Evolutionary conservation across 306 rosid genomes (phyloP), one percentile per base, ranked within the genome.

Genomic region (Elaeagnus macrophylla): DNA sequence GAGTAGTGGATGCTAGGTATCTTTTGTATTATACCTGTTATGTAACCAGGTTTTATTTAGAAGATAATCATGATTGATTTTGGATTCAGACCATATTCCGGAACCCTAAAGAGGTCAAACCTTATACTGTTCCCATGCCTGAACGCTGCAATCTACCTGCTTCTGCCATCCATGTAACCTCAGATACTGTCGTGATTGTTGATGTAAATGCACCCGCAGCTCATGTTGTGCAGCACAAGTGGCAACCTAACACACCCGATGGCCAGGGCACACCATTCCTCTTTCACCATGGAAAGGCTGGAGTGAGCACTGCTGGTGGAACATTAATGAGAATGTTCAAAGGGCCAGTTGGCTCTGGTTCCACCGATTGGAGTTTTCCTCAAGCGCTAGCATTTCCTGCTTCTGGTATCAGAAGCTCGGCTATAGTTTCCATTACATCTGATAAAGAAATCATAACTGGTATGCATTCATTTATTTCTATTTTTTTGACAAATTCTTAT

Each of bases 231-330:
- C 93, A 75, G 69, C 96, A 91, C 78, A 87, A 77, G 74, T 91
- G 99, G 95, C 99, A 91, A 73, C 94, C 99, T 45, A 87, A 91
- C 74, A 87, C 99, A 39, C 96, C 99, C 53, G 94, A 91, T 66
- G 99, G 99, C 60, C 87, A 87, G 67, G 99, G 96, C 64, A 66
- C 86, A 72, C 99, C 99, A 47, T 91, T 91, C 79, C 89, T 87
- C 67, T 91, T 91, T 74, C 83, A 87, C 53, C 94, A 84, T 64
- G 99, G 96, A 59, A 91, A 77, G 70, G 67, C 72, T 64, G 25
- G 77, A 39, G 49, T 77, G 37, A 78, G 80, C 76, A 67, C 93
- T 48, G 65, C 82, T 19, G 70, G 97, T 50, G 96, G 97, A 65
- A 68, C 96, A 53, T 72, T 91, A 54, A 69, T 71, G 73, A 93